Conservation (phyloP, 2,329 filamentous ascomycete species). For the Penicillium glabrum region DNA sequence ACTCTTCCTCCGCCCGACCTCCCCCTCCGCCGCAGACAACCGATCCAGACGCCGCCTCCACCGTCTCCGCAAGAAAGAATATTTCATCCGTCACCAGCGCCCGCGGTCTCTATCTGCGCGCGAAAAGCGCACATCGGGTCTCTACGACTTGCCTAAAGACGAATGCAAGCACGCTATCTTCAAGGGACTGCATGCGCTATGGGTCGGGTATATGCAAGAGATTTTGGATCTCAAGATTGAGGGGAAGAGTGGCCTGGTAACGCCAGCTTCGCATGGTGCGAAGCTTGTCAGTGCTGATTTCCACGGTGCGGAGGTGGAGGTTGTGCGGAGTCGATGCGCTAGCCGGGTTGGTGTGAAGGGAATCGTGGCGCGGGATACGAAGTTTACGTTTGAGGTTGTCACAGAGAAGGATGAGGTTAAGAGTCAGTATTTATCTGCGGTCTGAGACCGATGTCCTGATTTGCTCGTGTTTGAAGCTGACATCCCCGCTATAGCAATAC, state of each 20-base stretch:
- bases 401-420: conserved; percentile 71
- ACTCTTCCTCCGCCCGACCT: conserved; percentile 74
- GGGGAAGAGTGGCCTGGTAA: conserved; percentile 43
- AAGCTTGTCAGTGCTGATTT: conserved; percentile 85
- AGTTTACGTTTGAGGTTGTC: conserved; percentile 81
- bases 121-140: conserved; percentile 69
- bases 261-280: conserved; percentile 52
- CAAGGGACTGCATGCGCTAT: conserved; percentile 72
- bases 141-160: conserved; percentile 71
- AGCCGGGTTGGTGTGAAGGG: conserved; percentile 80
- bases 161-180: conserved; percentile 74
- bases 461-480: neutral
- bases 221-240: conserved; percentile 62
- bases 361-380: conserved; percentile 85
- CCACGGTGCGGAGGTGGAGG: conserved; percentile 80
- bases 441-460: neutral
- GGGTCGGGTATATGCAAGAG: conserved; percentile 82
- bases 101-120: conserved; percentile 73
- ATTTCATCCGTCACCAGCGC: conserved; percentile 51
- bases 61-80: conserved; percentile 48
- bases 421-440: conserved; percentile 42
- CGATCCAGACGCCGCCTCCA: conserved; percentile 54
- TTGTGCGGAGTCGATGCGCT: conserved; percentile 77
- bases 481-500: conserved; percentile 56
- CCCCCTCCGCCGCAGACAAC: conserved; percentile 60